A percentile compares a stretch with the other conserved stretches of the same genome.
Conservation (phyloP, 1,284 basidiomycete species). For the Exobasidium cylindrosporum region DNA sequence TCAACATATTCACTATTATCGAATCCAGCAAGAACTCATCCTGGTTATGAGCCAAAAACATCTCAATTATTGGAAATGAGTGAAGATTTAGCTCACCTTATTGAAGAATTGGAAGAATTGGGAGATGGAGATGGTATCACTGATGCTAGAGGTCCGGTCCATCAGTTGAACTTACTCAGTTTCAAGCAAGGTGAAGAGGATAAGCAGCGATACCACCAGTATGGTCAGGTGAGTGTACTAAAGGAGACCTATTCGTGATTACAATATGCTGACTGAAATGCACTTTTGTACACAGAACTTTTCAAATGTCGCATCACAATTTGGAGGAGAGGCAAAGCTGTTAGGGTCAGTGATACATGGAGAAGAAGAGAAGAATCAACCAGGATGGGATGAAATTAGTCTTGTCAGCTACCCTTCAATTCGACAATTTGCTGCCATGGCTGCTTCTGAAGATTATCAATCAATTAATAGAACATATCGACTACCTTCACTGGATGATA, state of each 20-base stretch:
- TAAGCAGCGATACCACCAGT: slow-evolving; percentile 4
- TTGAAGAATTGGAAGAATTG: slow-evolving; percentile 3
- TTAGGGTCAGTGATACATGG: not conserved
- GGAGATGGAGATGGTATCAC: not conserved
- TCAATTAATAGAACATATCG: slow-evolving; percentile 4
- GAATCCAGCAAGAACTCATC: not conserved
- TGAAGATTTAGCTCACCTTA: not conserved
- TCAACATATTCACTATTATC: not conserved
- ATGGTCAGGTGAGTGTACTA: not conserved
- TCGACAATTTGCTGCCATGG: slow-evolving; percentile 7
- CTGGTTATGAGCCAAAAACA: slow-evolving; percentile 1
- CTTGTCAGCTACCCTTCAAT: slow-evolving; percentile 7
- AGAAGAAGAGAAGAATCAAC: not conserved
- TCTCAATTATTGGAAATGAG: slow-evolving; percentile 1
- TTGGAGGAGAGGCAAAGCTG: slow-evolving; percentile 10
- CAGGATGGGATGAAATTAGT: slow-evolving; percentile 8
- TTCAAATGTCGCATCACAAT: not conserved
- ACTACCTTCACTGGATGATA: slow-evolving; percentile 9
- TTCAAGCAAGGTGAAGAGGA: slow-evolving; percentile 6
- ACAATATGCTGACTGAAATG: no score
- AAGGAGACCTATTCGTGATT: no score
- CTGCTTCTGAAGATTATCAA: slow-evolving; percentile 7
- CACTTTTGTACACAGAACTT: not conserved
- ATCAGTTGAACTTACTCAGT: slow-evolving; percentile 3
- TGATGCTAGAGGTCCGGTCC: slow-evolving; percentile 4